phyloP scores from a whole-genome alignment of 2,329 filamentous ascomycete species.

The Ascochyta viciae-villosae region DNA sequence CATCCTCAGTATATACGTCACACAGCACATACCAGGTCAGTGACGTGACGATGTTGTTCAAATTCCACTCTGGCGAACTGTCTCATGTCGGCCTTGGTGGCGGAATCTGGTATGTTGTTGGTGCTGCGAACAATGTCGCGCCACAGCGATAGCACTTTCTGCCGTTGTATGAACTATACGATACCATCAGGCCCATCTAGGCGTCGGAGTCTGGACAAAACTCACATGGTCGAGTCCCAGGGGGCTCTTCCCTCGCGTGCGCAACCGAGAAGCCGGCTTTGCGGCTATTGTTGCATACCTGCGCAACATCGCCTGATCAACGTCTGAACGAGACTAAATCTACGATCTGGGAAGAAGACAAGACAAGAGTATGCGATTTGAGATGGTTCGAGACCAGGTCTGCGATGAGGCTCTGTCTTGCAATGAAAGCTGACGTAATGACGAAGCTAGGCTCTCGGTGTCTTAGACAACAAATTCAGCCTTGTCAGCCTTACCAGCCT shows the following conservation, averaged over 20 bases:
- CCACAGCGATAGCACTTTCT: constrained; percentile 56
- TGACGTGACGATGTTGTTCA: constrained; percentile 54
- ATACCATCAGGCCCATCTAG: not conserved
- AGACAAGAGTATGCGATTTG: not conserved
- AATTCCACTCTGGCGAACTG: constrained; percentile 59
- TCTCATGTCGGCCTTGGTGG: constrained; percentile 51
- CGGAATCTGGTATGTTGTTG: constrained; percentile 39
- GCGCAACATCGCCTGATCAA: constrained; percentile 35
- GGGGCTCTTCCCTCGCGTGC: constrained; percentile 40
- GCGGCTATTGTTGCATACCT: constrained; percentile 44
- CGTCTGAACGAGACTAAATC: not conserved
- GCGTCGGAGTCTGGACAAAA: not conserved
- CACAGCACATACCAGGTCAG: constrained; percentile 52
- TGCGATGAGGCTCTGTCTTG: constrained; percentile 14
- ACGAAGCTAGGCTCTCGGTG: constrained; percentile 15
- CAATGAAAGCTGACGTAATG: constrained; percentile 31
- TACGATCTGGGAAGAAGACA: not conserved
- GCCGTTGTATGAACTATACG: constrained; percentile 57
- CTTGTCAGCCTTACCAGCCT: constrained; percentile 3
- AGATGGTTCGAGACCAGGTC: constrained; percentile 11
- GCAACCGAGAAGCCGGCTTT: constrained; percentile 39
- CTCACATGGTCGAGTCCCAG: constrained; percentile 44
- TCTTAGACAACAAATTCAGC: constrained; percentile 9
- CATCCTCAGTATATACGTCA: not conserved
- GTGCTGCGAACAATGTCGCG: constrained; percentile 56